Base-by-base conservation (phyloP, 2,329 filamentous ascomycete species). In the Byssoonygena ceratinophila region DNA sequence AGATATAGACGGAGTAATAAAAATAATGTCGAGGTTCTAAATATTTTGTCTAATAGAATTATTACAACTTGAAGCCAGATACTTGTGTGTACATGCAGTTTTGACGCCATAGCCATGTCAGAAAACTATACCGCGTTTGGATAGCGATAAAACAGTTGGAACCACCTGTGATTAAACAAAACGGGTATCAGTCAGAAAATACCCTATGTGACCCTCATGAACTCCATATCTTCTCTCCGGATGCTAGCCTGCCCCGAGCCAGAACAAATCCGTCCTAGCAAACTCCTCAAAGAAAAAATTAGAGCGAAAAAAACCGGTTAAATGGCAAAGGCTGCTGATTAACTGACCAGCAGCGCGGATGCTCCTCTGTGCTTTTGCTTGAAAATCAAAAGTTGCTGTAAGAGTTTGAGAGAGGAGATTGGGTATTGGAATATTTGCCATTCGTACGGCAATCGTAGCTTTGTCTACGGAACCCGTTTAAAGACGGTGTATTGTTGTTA, bases 381-480 rank as follows among this genome's bases (percentile, higher is more conserved):
- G 6, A 27, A 9, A 45, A 51, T 37, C 23, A 51, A 31, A 36
- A 51, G 20, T 37, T 51, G 40, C 22, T 45, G 46, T 53, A 49
- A n/a, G 45, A 29, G 29, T 49, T 44, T 14, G 51, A 39, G 37
- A 36, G 51, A 20, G 39, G 36, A 31, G 51, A 47, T 25, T 50
- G 47, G 11, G 36, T 43, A 22, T 14, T 40, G n/a, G 18, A 22
- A 18, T 46, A 52, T 31, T 23, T 39, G 29, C 37, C 16, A 29
- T 25, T 29, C 39, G 46, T 12, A 31, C 51, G 51, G 20, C 49
- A 53, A 31, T 49, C 51, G 20, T 48, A 53, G 37, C 51, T 53
- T 32, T 44, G 51, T 22, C 51, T 43, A 9, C 51, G 36, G 18
- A 53, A 48, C 36, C 39, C 62, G 45, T 60, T 57, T 12, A 57